Evolutionary conservation across 306 rosid genomes (phyloP).

Genomic region (Quercus wislizeni): DNA sequence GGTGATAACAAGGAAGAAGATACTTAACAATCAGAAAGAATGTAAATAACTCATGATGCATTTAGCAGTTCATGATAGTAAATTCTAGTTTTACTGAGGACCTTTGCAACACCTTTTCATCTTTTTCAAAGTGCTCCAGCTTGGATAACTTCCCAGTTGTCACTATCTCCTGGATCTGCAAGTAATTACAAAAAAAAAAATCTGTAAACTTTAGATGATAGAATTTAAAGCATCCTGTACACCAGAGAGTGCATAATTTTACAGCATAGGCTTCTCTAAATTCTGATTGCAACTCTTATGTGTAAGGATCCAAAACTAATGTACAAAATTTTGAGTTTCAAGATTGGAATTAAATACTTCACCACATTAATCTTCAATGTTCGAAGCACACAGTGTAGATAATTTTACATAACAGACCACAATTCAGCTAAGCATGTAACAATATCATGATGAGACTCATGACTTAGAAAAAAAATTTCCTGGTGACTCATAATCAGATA

Average conservation of each 20-base stretch:
- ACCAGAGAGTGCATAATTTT: conserved; percentile 1
- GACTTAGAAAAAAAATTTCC: background rate
- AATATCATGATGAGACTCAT: background rate
- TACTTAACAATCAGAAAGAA: background rate
- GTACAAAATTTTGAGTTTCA: background rate
- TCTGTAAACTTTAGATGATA: conserved; percentile 16
- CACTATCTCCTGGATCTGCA: conserved; percentile 94
- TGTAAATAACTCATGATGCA: background rate
- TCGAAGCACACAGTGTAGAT: background rate
- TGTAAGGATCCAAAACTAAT: background rate
- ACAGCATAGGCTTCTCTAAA: background rate
- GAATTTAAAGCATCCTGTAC: background rate
- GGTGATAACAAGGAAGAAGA: background rate
- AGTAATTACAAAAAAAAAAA: conserved; percentile 7
- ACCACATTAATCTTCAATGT: background rate
- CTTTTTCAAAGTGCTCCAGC: conserved; percentile 82
- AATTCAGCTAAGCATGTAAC: background rate
- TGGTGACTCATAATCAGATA: background rate
- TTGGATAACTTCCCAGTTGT: conserved; percentile 82
- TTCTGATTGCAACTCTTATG: background rate
- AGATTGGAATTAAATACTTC: background rate
- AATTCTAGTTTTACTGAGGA: conserved; percentile 5
- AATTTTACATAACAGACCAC: background rate
- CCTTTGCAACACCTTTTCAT: conserved; percentile 73
- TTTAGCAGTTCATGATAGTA: background rate